A percentile compares a stretch with the other conserved stretches of the same genome.
These are phyloP conservation scores for Wallacemonas sp. DNA, from an alignment of 208 protist genomes.

Conservation along the genomic window DNA sequence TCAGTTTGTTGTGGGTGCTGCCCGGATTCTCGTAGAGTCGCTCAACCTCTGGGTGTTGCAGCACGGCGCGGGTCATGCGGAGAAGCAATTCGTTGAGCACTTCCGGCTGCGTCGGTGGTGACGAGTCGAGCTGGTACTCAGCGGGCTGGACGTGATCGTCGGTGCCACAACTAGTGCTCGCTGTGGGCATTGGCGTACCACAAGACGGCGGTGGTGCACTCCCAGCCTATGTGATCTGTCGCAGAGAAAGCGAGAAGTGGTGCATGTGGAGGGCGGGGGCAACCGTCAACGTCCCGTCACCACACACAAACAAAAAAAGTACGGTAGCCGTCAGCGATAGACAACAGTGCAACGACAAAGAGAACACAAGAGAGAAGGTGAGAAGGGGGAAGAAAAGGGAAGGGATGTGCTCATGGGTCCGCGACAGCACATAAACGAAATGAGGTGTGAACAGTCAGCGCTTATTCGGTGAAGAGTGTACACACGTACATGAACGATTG, in stretches of 20 bases:
- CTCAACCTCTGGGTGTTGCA: slow-evolving; percentile 29
- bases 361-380: slow-evolving; percentile 1
- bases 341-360: too few species aligned
- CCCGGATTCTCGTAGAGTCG: slow-evolving; percentile 9
- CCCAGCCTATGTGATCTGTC: neutral
- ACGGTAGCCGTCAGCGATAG: too few species aligned
- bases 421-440: too few species aligned
- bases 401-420: too few species aligned
- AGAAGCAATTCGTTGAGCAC: slow-evolving; percentile 33
- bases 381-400: too few species aligned
- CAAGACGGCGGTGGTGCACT: neutral
- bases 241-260: neutral
- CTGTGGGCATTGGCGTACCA: neutral
- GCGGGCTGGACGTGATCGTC: neutral
- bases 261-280: neutral
- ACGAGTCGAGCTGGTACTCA: neutral
- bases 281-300: too few species aligned
- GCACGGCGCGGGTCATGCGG: slow-evolving; percentile 53
- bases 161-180: neutral
- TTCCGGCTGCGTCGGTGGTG: neutral
- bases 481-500: too few species aligned
- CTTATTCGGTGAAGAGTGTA: too few species aligned
- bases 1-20: neutral
- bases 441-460: too few species aligned
- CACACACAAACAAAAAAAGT: too few species aligned